These are phyloP conservation scores for Persicaria tinctoria DNA, from an alignment of 148 eudicot species.

Conservation along the genomic window DNA sequence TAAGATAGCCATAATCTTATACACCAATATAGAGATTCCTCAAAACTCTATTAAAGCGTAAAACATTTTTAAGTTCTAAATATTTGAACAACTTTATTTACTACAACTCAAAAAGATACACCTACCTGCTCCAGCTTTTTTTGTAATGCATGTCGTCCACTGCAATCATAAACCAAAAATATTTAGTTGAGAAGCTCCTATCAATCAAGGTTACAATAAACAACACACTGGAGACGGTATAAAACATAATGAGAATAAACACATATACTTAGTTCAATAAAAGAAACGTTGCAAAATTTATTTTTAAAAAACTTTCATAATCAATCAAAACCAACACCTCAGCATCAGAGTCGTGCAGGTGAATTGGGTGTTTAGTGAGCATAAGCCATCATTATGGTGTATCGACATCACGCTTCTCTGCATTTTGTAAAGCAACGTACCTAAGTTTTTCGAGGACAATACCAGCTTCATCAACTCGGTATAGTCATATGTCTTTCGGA, in stretches of 20 bases:
- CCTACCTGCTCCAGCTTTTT: slow-evolving; percentile 73
- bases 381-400: neutral
- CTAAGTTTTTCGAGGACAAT: slow-evolving; percentile 95
- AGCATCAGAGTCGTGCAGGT: neutral
- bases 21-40: neutral
- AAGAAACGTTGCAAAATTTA: too few species aligned
- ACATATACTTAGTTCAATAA: too few species aligned
- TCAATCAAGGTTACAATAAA: neutral
- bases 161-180: slow-evolving; percentile 20
- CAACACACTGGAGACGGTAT: neutral
- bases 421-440: slow-evolving; percentile 24
- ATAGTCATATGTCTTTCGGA: slow-evolving; percentile 92
- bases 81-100: neutral
- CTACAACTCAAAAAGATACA: neutral
- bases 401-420: neutral
- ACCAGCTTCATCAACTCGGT: slow-evolving; percentile 78
- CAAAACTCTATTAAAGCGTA: too few species aligned
- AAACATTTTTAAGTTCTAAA: too few species aligned
- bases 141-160: slow-evolving; percentile 96
- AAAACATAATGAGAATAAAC: too few species aligned
- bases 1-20: neutral
- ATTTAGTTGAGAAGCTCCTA: neutral
- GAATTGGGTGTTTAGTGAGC: neutral
- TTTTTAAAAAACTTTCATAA: too few species aligned
- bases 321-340: neutral